Conservation (phyloP, 169 alveolate species). For the Cryptosporidium baileyi region DNA sequence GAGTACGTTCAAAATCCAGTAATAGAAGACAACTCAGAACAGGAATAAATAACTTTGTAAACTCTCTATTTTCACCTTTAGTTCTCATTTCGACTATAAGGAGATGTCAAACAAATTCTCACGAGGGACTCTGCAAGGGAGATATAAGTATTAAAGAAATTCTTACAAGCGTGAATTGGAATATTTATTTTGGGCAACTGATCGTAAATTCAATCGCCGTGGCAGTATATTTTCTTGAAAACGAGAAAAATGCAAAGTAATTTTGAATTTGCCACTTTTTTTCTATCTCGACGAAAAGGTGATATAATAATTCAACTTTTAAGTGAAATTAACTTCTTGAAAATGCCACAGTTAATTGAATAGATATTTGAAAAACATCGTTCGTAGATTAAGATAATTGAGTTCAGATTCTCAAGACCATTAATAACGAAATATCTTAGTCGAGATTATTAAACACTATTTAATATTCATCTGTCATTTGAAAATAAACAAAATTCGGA, state of each 20-base stretch:
- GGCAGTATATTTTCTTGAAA: conserved; percentile 25
- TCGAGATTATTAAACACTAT: no score
- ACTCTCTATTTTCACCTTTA: conserved; percentile 46
- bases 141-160: conserved; percentile 36
- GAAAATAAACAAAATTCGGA: no score
- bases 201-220: conserved; percentile 17
- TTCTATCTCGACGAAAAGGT: not conserved
- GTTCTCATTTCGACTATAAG: conserved; percentile 26
- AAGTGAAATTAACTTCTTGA: no score
- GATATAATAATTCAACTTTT: not conserved
- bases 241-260: not conserved
- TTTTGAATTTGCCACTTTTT: not conserved
- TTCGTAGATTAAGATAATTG: no score
- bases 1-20: not conserved
- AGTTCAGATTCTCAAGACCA: no score
- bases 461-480: no score
- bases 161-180: conserved; percentile 53
- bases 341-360: no score
- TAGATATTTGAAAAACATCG: no score
- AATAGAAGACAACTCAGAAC: conserved; percentile 15
- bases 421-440: no score
- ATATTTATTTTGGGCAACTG: conserved; percentile 36
- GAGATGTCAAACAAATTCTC: conserved; percentile 42
- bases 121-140: conserved; percentile 44
- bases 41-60: not conserved